Evolutionary conservation across 2,329 filamentous ascomycete species (phyloP).

Genomic region (Erysiphe neolycopersici): DNA sequence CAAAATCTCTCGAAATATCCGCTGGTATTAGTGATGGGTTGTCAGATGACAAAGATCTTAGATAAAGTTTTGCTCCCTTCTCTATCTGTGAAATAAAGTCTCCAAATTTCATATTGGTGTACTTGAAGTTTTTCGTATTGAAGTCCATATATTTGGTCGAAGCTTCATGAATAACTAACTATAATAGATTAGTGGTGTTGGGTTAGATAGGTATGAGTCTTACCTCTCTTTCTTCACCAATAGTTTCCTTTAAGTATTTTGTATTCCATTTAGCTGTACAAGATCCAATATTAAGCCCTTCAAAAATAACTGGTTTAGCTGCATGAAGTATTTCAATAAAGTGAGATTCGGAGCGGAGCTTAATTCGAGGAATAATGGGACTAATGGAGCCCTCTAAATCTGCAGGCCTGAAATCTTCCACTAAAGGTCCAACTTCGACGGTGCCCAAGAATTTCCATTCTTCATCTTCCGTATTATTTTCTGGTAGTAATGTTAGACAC

Average conservation of each 20-base stretch:
- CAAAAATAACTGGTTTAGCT: conserved; percentile 36
- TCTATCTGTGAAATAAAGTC: conserved; percentile 35
- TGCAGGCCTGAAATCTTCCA: not conserved
- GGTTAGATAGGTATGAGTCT: not conserved
- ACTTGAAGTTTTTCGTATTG: conserved; percentile 56
- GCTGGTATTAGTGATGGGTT: conserved; percentile 44
- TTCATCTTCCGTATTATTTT: not conserved
- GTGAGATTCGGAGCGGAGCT: conserved; percentile 23
- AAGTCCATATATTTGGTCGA: conserved; percentile 47
- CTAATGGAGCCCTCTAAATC: not conserved
- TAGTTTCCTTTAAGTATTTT: conserved; percentile 33
- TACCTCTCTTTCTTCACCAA: conserved; percentile 36
- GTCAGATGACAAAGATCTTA: conserved; percentile 48
- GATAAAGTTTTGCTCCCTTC: conserved; percentile 37
- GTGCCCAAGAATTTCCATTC: conserved; percentile 8
- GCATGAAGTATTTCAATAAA: conserved; percentile 32
- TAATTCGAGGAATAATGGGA: conserved; percentile 22
- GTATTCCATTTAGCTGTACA: conserved; percentile 43
- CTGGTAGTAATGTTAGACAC: conserved; percentile 1
- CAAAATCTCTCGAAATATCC: conserved; percentile 45
- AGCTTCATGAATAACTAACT: conserved; percentile 53
- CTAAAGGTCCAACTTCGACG: conserved; percentile 1
- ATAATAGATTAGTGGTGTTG: conserved; percentile 3
- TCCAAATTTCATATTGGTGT: conserved; percentile 39
- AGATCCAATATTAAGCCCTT: conserved; percentile 35